Conservation (phyloP, 495 filamentous ascomycete species). For the Lophiostoma macrostomum region DNA sequence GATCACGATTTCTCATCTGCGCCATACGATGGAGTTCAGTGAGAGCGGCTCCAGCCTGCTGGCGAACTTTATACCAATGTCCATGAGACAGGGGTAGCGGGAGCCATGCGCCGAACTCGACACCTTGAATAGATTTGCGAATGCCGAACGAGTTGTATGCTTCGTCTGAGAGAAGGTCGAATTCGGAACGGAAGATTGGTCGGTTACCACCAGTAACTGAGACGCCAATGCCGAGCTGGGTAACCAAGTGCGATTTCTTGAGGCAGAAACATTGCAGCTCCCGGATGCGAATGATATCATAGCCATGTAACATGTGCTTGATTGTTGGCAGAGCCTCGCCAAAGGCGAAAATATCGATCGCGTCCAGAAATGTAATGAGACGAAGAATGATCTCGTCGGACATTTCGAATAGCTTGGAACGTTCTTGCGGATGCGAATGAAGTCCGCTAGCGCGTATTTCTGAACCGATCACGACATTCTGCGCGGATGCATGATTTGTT, state of each 20-base stretch:
- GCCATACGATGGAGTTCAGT: conserved; percentile 22
- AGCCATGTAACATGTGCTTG: conserved; percentile 38
- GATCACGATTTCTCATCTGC: conserved; percentile 3
- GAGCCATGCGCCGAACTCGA: conserved; percentile 47
- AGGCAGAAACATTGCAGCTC: conserved; percentile 53
- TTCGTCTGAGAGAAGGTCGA: conserved; percentile 47
- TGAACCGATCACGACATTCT: too few relatives aligned
- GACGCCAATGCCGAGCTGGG: conserved; percentile 50
- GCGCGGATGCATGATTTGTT: too few relatives aligned
- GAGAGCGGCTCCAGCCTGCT: conserved; percentile 29
- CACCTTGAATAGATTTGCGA: conserved; percentile 43
- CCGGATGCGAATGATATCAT: conserved; percentile 46
- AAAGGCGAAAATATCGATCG: conserved; percentile 41
- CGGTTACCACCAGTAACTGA: conserved; percentile 9
- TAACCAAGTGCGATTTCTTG: conserved; percentile 43
- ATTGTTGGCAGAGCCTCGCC: conserved; percentile 43
- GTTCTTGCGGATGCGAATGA: neutral
- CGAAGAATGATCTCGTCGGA: conserved; percentile 46
- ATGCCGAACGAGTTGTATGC: conserved; percentile 40
- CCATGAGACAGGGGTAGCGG: conserved; percentile 48
- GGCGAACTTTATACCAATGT: conserved; percentile 45
- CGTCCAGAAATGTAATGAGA: conserved; percentile 42
- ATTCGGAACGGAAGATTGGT: conserved; percentile 43
- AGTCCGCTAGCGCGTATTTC: too few relatives aligned
- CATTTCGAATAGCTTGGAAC: conserved; percentile 22